Base-by-base conservation (phyloP, 2,329 filamentous ascomycete genomes). In the Colletotrichum lupini region DNA sequence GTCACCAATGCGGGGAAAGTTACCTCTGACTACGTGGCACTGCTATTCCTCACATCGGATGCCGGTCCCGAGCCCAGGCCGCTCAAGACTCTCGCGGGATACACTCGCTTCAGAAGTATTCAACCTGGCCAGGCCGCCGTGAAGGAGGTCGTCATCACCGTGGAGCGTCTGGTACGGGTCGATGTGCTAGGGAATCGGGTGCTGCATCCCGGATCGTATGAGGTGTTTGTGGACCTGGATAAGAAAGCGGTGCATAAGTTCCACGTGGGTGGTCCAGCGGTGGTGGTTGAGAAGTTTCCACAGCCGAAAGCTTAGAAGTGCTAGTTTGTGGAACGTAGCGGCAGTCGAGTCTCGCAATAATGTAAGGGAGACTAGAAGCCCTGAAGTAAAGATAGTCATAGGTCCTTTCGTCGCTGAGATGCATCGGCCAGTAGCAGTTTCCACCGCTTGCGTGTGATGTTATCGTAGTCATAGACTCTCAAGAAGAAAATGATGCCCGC, bases 201-300 rank as follows among this genome's bases (percentile, higher is more conserved):
- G 16, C 76, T 91, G 11, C 90, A 88, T 77, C 88, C 88, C 0
- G 89, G 88, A 0, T 82, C 82, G 22, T 91, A 91, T 75, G 82
- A 78, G 8, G 58, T 89, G 12, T 76, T 82, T 61, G 65, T 89
- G 9, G 88, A 89, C 77, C 79, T 83, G 68, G 70, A 70, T 12
- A 56, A 65, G 11, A 37, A 61, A 49, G 35, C 28, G 12, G 42
- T 49, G 0, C 5, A 49, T 7, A n/a, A 12, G 4, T 57, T 73
- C 28, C 8, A 14, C 8, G 32, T 73, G 11, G n/a, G 14, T 9
- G 70, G 70, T 8, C 9, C 52, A 6, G 14, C 67, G 1, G 60
- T 53, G 9, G 26, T 73, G 2, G 28, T 73, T 32, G 70, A 73
- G 26, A 14, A 64, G 32, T 73, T 73, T 28, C 70, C 70, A 11